Base-by-base conservation (phyloP, 441 rosid genomes). In the Pelargonium citronellum region DNA sequence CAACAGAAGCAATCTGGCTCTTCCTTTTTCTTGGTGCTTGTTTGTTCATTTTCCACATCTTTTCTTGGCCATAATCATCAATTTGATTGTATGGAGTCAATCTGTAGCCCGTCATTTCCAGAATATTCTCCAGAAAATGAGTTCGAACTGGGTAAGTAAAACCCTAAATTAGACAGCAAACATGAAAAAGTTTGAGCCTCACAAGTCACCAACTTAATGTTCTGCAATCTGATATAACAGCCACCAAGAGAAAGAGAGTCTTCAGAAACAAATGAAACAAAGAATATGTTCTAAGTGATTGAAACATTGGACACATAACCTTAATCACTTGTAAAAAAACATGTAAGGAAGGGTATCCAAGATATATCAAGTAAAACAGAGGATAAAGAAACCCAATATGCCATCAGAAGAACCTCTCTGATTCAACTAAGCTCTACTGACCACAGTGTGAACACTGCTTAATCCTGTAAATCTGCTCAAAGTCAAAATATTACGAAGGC, bases 1-100 rank as follows among this genome's bases (percentile, higher is more conserved):
- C 99, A 83, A 89, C 95, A 30, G 89, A 65, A 70, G 98, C 85
- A 69, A 92, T 89, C 84, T 90, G 94, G 75, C 89, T 92, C 83
- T 95, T 95, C 82, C 92, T 87, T 85, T 90, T 95, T 76, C 96
- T 84, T 9, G 96, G 95, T 64, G 91, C 84, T 82, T 95, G 98
- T 79, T 76, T 90, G 75, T 95, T 96, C n/a, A 89, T 95, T 82
- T 95, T 95, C 99, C 99, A 95, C 81, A 88, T 70, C 75, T 92
- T 95, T 67, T 92, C 99, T 88, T 95, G 97, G 66, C 99, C 99
- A 83, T 92, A 95, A 72, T 95, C 99, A 85, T 95, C 99, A 79
- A 95, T 80, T 89, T 95, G 99, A 79, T 92, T 95, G 76, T 79
- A 87, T 72, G 98, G 85, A 75, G 87, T 81, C 81, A 95, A 70